Conservation (phyloP, 2,329 filamentous ascomycete species). For the Botrytis tulipae region DNA sequence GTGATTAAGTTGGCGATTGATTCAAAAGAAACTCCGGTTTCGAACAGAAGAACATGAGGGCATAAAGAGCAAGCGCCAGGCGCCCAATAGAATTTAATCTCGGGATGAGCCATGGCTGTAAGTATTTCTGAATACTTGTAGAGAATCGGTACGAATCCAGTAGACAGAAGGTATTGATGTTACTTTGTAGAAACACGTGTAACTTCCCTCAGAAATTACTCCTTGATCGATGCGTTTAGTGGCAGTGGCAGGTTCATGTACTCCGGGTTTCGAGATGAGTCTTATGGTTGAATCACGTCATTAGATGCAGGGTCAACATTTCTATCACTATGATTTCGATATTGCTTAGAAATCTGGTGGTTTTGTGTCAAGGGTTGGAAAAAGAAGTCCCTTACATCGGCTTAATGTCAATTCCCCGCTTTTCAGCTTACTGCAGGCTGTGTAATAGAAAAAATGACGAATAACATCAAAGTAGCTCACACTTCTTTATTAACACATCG, state of each 20-base stretch:
- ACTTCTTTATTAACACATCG: not conserved
- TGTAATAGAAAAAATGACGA: not conserved
- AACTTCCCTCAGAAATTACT: not conserved
- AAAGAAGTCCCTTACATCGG: not conserved
- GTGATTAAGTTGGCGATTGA: conserved; percentile 21
- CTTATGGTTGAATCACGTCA: not conserved
- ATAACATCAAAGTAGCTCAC: not conserved
- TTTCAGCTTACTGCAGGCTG: not conserved
- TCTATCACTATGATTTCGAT: not conserved
- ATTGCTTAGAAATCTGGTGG: not conserved
- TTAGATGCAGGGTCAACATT: not conserved
- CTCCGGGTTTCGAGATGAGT: not conserved
- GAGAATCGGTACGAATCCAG: not conserved
- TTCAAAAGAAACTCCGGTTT: conserved; percentile 32
- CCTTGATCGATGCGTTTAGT: not conserved
- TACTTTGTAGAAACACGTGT: not conserved
- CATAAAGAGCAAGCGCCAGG: conserved; percentile 38
- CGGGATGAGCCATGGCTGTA: conserved; percentile 1
- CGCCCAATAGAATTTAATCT: conserved; percentile 35
- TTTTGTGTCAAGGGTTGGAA: not conserved
- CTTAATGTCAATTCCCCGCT: not conserved
- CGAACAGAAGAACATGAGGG: conserved; percentile 38
- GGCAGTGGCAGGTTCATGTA: not conserved
- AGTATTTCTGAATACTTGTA: not conserved
- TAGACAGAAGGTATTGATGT: not conserved